Percentiles rank a stretch among this genome's conserved stretches.
phyloP scores from a whole-genome alignment of 768 basidiomycete species.

The Mycena vitilis region DNA sequence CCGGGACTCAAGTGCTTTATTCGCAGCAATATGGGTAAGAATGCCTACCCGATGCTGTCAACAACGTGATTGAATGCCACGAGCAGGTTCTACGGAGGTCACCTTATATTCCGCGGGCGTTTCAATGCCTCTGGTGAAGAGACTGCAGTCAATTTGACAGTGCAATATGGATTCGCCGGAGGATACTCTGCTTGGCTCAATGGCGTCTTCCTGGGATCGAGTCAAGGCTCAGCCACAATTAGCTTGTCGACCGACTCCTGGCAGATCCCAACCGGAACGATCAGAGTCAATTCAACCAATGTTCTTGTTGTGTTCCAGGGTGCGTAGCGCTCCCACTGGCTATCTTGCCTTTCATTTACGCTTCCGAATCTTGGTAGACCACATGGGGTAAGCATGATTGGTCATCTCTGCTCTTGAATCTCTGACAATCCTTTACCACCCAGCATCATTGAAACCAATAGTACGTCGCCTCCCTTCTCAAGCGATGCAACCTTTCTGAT shows the following conservation, averaged over 20 bases:
- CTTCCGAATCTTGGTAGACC: conserved; percentile 46
- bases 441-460: conserved; percentile 61
- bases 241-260: conserved; percentile 58
- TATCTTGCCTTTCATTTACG: background rate
- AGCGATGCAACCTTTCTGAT: background rate
- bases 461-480: conserved; percentile 41
- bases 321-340: conserved; percentile 18
- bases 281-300: conserved; percentile 54
- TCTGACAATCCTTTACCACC: background rate
- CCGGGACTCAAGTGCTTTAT: conserved; percentile 58
- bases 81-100: conserved; percentile 62
- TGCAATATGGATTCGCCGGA: conserved; percentile 63
- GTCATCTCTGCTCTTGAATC: background rate
- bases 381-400: conserved; percentile 55
- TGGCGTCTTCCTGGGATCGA: conserved; percentile 61
- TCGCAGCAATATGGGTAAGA: conserved; percentile 64
- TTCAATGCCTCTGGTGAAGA: conserved; percentile 63
- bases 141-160: conserved; percentile 56
- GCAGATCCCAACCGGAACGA: conserved; percentile 49
- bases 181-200: conserved; percentile 66
- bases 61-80: conserved; percentile 13
- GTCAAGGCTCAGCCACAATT: conserved; percentile 55
- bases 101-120: conserved; percentile 65
- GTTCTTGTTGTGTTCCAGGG: conserved; percentile 54
- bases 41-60: conserved; percentile 36